A percentile compares a stretch with the other conserved stretches of the same genome.
Evolutionary conservation across 345 rosid species (phyloP).

Genomic region (Hibiscus syriacus): DNA sequence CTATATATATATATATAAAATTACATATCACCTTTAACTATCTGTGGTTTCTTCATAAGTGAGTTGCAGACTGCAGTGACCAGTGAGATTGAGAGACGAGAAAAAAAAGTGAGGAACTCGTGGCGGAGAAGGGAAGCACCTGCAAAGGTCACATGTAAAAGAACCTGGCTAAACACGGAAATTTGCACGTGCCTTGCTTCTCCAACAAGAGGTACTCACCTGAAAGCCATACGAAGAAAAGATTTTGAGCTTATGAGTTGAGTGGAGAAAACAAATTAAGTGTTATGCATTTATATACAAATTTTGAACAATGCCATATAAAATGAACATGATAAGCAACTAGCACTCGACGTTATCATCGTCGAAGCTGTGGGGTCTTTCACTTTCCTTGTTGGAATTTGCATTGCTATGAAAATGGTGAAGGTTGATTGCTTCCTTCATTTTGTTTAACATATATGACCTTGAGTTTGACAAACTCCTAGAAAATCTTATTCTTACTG

Average conservation of each 20-base stretch:
- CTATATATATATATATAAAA: too few relatives aligned
- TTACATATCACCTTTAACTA: too few relatives aligned
- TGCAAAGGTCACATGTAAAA: slow-evolving; percentile 51
- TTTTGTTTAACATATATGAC: too few relatives aligned
- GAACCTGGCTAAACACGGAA: not conserved
- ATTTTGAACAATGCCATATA: too few relatives aligned
- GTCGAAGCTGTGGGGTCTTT: too few relatives aligned
- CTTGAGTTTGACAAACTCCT: too few relatives aligned
- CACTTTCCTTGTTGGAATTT: too few relatives aligned
- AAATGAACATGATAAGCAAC: too few relatives aligned
- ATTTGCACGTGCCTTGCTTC: slow-evolving; percentile 99
- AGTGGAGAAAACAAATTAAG: not conserved
- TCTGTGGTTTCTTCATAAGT: not conserved
- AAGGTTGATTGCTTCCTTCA: too few relatives aligned
- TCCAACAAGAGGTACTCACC: slow-evolving; percentile 82
- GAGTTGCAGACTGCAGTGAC: not conserved
- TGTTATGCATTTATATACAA: slow-evolving; percentile 28
- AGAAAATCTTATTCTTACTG: too few relatives aligned
- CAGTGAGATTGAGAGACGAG: not conserved
- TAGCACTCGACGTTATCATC: too few relatives aligned
- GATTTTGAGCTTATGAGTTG: not conserved
- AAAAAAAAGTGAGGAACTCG: slow-evolving; percentile 43
- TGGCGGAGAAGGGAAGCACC: slow-evolving; percentile 99
- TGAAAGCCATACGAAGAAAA: not conserved
- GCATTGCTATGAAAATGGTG: too few relatives aligned